phyloP scores from a whole-genome alignment of 345 rosid genomes.

The Mallotus nudiflorus region DNA sequence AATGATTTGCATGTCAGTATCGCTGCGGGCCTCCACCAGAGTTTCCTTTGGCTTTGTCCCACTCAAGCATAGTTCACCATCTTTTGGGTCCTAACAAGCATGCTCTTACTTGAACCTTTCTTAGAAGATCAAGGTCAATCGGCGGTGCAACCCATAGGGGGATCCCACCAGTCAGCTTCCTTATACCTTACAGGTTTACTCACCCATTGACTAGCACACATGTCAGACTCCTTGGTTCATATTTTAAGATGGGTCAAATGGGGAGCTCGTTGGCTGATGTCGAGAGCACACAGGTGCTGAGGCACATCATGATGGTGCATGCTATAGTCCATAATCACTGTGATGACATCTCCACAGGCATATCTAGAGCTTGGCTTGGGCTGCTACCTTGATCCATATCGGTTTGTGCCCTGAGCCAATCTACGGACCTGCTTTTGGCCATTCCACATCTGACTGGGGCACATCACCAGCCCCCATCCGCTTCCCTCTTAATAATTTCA shows the following conservation, averaged over 20 bases:
- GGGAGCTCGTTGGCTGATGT: background rate
- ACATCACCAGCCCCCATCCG: background rate
- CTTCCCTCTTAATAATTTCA: background rate
- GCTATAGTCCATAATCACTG: background rate
- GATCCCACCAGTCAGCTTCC: background rate
- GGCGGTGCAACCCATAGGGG: background rate
- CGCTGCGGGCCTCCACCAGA: too few relatives aligned
- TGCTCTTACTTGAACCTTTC: too few relatives aligned
- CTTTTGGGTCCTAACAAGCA: too few relatives aligned
- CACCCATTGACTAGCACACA: background rate
- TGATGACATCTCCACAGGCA: background rate
- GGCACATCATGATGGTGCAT: background rate
- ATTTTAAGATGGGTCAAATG: background rate
- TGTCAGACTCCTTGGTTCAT: too few relatives aligned
- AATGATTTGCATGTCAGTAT: too few relatives aligned
- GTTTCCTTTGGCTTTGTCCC: too few relatives aligned
- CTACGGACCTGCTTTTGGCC: too few relatives aligned
- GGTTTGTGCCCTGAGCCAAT: conserved; percentile 8
- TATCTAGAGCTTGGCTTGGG: background rate
- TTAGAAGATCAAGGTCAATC: too few relatives aligned
- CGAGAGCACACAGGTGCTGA: background rate
- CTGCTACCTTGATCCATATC: background rate
- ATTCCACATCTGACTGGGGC: too few relatives aligned
- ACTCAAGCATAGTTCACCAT: too few relatives aligned
- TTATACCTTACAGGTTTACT: background rate